Evolutionary conservation across 495 filamentous ascomycete species (phyloP).

Genomic region (Elasticomyces elasticus): DNA sequence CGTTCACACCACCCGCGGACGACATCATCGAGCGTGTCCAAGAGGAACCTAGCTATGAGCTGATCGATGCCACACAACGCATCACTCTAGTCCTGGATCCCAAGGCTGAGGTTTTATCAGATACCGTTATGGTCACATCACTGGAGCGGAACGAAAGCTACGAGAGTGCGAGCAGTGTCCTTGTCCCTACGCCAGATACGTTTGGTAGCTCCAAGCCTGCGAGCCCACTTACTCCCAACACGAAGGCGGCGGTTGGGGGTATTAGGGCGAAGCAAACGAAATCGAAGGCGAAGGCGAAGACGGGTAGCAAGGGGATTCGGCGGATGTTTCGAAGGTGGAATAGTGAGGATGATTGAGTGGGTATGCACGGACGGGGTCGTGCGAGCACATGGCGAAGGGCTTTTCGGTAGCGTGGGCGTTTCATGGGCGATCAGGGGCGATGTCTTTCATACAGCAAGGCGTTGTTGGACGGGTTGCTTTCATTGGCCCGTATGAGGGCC

Average conservation of each 20-base stretch:
- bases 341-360: neutral
- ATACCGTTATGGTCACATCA: neutral
- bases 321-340: neutral
- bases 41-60: no score
- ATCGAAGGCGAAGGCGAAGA: neutral
- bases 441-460: no score
- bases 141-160: neutral
- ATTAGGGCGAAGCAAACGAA: neutral
- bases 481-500: no score
- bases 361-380: no score
- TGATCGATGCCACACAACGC: no score
- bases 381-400: no score
- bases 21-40: neutral
- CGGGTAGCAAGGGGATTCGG: neutral
- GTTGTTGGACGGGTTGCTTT: no score
- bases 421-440: no score
- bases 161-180: neutral
- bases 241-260: neutral
- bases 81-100: no score
- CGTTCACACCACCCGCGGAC: neutral
- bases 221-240: neutral
- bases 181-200: neutral
- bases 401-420: no score
- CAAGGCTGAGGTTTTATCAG: no score
- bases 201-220: neutral